Evolutionary conservation across 2,329 filamentous ascomycete species (phyloP).

Genomic region (Trichoderma asperellum): DNA sequence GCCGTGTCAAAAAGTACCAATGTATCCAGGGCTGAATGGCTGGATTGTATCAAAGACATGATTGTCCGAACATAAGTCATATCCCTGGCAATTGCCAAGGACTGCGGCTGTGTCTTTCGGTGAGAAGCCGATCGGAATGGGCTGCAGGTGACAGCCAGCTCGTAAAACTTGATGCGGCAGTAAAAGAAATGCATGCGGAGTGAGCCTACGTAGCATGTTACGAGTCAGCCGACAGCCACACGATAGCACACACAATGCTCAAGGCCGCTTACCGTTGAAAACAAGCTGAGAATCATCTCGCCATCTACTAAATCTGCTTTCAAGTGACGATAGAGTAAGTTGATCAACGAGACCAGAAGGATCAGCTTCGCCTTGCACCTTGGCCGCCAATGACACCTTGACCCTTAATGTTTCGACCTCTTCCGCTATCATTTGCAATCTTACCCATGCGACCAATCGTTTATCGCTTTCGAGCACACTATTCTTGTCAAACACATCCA

Average conservation of each 20-base stretch:
- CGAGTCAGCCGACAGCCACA: not conserved
- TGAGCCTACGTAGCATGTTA: not conserved
- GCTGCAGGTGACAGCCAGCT: not conserved
- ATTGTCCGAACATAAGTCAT: constrained; percentile 4
- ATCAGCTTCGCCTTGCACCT: not conserved
- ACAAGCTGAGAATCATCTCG: not conserved
- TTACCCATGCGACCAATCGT: not conserved
- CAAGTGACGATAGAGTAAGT: not conserved
- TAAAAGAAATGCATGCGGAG: constrained; percentile 17
- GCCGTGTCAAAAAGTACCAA: not conserved
- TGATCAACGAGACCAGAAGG: not conserved
- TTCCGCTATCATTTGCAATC: not conserved
- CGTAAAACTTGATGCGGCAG: not conserved
- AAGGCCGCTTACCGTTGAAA: not conserved
- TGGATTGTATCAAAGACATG: constrained; percentile 3
- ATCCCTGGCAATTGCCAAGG: not conserved
- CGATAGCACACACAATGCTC: not conserved
- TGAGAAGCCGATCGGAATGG: not conserved
- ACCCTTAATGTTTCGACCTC: not conserved
- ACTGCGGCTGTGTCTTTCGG: not conserved
- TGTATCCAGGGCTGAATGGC: constrained; percentile 2
- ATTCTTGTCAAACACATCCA: not conserved
- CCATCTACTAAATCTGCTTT: constrained; percentile 1
- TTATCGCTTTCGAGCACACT: not conserved
- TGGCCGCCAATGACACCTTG: not conserved